Evolutionary conservation across 2,329 filamentous ascomycete genomes (phyloP), one percentile per base, ranked within the genome.

Genomic region (Fonsecaea multimorphosa): DNA sequence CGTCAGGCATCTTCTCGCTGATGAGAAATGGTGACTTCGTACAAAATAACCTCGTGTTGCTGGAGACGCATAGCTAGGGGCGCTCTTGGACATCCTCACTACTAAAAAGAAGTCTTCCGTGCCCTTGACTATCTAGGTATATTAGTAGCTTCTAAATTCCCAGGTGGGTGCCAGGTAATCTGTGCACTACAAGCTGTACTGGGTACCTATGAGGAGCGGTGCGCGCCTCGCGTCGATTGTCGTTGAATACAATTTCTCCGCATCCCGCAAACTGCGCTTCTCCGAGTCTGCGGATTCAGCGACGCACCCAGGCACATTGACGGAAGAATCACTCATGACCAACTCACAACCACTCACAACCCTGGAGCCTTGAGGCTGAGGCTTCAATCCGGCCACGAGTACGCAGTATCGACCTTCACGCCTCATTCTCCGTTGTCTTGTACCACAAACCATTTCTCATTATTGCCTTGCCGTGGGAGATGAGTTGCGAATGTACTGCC

Each of bases 401-500:
- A 9, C 40, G n/a, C 40, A n/a, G 19, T 8, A 14, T 46, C 19
- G n/a, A 22, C 19, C 19, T 46, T 46, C n/a, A 12, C 44, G 19
- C 24, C 44, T 49, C 2, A 14, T 12, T 16, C 8, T 49, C 8
- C 1, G 44, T 49, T 49, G 7, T 24, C 44, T 16, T 14, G 9
- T 27, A 24, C 2, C 22, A 12, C 22, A 6, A 24, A n/a, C 36
- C 44, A 24, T 16, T 24, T 12, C 9, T 3, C 22, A 12, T 24
- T 22, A 22, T n/a, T 34, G 14, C 52, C 19, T 19, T 2, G 27
- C 52, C n/a, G 29, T 9, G 31, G 34, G 58, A 44, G 19, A 49
- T 61, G 51, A 49, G 9, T 36, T 8, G 59, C 59, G 34, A 31
- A n/a, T 54, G 52, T 34, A 44, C 51, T 16, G 34, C 59, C 59